Evolutionary conservation across 2,329 filamentous ascomycete genomes (phyloP), one percentile per base, ranked within the genome.

Genomic region (Dactylellina cionopaga): DNA sequence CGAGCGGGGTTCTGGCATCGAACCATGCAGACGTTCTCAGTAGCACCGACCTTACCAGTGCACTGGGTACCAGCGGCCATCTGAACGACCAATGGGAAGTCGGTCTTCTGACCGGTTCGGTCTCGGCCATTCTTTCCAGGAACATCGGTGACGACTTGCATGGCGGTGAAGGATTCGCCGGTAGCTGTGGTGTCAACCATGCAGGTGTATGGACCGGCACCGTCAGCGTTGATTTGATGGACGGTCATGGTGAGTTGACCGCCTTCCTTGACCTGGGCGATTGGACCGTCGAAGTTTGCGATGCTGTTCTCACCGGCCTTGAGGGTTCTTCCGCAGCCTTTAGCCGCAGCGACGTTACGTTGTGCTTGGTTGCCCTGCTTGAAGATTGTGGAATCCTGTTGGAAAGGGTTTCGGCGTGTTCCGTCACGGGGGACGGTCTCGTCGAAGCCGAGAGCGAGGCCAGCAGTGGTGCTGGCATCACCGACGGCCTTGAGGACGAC

Each of bases 341-440:
- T 82, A 10, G 83, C 84, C 5, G 22, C 10, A 1, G 24, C 59
- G 29, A 72, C 59, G 7, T 43, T 46, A 35, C 68, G 37, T 22
- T 55, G n/a, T n/a, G n/a, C 41, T 58, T 65, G 68, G 52, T 55
- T 33, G n/a, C n/a, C n/a, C n/a, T n/a, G n/a, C 10, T 22, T 37
- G 84, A 89, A 89, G 63, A 86, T 85, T 56, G 87, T 90, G 54
- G 83, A 83, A 75, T 89, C 88, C 74, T 85, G 84, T 80, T 90
- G 87, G 82, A 88, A 89, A 46, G 87, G 87, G 52, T 83, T 80
- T 71, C 87, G 84, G 10, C 81, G 79, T 19, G 87, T 88, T 39
- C 87, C 87, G 75, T 88, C 86, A 72, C 87, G 87, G 39, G 87
- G 87, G 54, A 86, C 89, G 75, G 76, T 77, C 47, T 83, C 81